A percentile compares a stretch with the other conserved stretches of the same genome.
These are phyloP conservation scores for Apophysomyces ossiformis DNA, from an alignment of 371 early-diverging fungal species.

Conservation along the genomic window DNA sequence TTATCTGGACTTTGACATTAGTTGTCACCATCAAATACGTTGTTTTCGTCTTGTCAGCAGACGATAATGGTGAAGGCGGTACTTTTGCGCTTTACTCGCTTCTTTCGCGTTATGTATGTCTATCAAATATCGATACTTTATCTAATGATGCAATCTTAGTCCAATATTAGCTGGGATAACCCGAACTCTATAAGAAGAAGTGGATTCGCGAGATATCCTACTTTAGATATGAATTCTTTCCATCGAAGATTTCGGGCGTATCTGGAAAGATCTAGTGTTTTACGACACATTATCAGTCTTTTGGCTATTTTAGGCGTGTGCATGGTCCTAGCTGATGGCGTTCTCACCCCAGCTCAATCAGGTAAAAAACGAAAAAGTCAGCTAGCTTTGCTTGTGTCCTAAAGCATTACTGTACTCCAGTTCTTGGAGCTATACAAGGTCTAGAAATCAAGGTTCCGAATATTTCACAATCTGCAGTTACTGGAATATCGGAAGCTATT, in stretches of 20 bases:
- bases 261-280: slow-evolving; percentile 25
- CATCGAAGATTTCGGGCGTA: slow-evolving; percentile 22
- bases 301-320: slow-evolving; percentile 33
- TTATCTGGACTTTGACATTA: slow-evolving; percentile 61
- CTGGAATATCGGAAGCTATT: slow-evolving; percentile 36
- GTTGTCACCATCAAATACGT: slow-evolving; percentile 57
- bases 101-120: slow-evolving; percentile 39
- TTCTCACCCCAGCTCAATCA: slow-evolving; percentile 47
- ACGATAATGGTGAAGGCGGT: slow-evolving; percentile 70
- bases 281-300: slow-evolving; percentile 22
- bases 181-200: slow-evolving; percentile 15
- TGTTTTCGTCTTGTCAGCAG: slow-evolving; percentile 55
- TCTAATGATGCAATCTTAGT: slow-evolving; percentile 3
- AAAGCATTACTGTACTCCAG: slow-evolving; percentile 7
- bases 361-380: slow-evolving; percentile 15
- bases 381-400: no score
- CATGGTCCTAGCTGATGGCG: slow-evolving; percentile 43
- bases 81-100: slow-evolving; percentile 63
- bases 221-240: slow-evolving; percentile 20
- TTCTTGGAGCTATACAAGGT: slow-evolving; percentile 34
- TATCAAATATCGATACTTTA: background rate
- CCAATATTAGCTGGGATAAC: slow-evolving; percentile 27
- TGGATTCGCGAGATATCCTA: slow-evolving; percentile 21
- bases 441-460: slow-evolving; percentile 19
- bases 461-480: slow-evolving; percentile 18